Evolutionary conservation across 2,329 filamentous ascomycete genomes (phyloP).

Genomic region (Penicillium corylophilum): DNA sequence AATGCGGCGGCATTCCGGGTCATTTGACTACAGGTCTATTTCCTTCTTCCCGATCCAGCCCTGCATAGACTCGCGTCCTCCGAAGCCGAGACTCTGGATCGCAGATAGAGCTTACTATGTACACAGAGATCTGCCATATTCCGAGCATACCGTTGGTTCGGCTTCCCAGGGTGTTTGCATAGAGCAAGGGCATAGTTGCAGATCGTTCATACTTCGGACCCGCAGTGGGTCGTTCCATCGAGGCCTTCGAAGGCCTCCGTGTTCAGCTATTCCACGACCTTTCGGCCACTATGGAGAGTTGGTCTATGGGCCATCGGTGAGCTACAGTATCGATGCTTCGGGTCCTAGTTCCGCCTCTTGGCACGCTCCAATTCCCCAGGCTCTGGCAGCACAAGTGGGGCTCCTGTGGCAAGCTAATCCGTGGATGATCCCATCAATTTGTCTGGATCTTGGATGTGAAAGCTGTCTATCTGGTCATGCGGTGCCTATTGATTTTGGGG

Average conservation of each 20-base stretch:
- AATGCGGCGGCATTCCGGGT: not conserved
- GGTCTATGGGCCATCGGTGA: not conserved
- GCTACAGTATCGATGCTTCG: not conserved
- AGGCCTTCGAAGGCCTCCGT: constrained; percentile 15
- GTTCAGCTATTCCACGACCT: constrained; percentile 4
- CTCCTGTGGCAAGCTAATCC: constrained; percentile 23
- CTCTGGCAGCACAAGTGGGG: not conserved
- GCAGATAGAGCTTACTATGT: not conserved
- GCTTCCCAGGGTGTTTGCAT: not conserved
- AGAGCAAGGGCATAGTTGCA: constrained; percentile 10
- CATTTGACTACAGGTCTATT: constrained; percentile 11
- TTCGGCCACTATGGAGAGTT: not conserved
- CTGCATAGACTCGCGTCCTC: not conserved
- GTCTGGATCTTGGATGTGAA: constrained; percentile 28
- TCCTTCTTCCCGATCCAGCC: constrained; percentile 1
- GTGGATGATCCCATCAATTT: constrained; percentile 23
- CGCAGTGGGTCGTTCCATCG: constrained; percentile 17
- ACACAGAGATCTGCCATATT: not conserved
- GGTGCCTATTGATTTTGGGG: constrained; percentile 12
- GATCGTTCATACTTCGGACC: constrained; percentile 15
- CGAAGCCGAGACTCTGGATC: not conserved
- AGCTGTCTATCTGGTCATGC: constrained; percentile 27
- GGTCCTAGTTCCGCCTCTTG: not conserved
- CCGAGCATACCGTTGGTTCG: constrained; percentile 1
- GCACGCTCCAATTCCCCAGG: not conserved